These are phyloP conservation scores for Rosa hybrid DNA, from an alignment of 331 rosid genomes.

Conservation along the genomic window DNA sequence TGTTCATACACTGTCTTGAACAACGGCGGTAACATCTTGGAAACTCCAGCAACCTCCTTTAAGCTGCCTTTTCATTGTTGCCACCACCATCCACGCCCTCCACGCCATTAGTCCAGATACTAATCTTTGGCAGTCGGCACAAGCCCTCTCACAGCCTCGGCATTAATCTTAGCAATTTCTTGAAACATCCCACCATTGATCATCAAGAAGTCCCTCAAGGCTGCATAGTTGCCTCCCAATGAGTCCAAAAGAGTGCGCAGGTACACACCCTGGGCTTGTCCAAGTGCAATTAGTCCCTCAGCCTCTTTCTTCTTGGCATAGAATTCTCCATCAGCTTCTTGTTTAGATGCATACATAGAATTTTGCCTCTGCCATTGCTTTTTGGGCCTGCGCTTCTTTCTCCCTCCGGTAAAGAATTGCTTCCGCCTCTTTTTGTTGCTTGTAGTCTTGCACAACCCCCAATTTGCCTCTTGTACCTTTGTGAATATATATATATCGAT, in stretches of 20 bases:
- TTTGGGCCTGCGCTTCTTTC: conserved; percentile 53
- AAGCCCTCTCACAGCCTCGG: conserved; percentile 46
- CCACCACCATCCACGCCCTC: neutral
- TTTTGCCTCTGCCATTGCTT: conserved; percentile 36
- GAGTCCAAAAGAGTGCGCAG: conserved; percentile 40
- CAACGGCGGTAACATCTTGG: too few relatives aligned
- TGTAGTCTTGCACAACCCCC: conserved; percentile 33
- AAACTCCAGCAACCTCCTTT: conserved; percentile 41
- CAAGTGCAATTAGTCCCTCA: too few relatives aligned
- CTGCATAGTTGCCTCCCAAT: conserved; percentile 42
- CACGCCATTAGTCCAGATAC: conserved; percentile 49
- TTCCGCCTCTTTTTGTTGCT: conserved; percentile 49
- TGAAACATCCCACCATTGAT: conserved; percentile 45
- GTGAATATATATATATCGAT: too few relatives aligned
- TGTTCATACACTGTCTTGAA: too few relatives aligned
- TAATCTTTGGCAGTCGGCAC: conserved; percentile 39
- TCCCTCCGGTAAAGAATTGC: conserved; percentile 40
- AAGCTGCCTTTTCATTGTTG: conserved; percentile 15
- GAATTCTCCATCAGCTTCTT: conserved; percentile 50
- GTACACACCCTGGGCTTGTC: conserved; percentile 49
- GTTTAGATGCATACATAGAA: conserved; percentile 29
- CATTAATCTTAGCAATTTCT: conserved; percentile 55
- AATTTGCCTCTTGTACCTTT: conserved; percentile 50
- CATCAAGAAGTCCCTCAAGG: conserved; percentile 53
- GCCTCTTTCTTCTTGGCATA: conserved; percentile 38